A percentile compares a stretch with the other conserved stretches of the same genome.
Conservation (phyloP, 345 rosid genomes). For the Melaleuca quinquenervia region DNA sequence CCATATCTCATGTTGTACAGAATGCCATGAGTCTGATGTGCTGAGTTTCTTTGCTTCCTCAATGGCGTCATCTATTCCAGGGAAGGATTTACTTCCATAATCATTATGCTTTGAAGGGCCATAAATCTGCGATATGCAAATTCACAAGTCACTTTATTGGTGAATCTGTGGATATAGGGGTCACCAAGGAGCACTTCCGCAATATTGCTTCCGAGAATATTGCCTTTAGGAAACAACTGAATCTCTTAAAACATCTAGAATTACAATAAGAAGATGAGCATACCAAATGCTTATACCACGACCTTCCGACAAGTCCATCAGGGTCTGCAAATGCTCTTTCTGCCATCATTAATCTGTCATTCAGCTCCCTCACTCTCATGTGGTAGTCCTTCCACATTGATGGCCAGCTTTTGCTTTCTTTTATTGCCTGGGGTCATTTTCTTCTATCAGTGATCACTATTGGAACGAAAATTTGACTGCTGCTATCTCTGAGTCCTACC, state of each 20-base stretch:
- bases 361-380: slow-evolving; percentile 42
- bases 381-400: slow-evolving; percentile 19
- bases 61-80: slow-evolving; percentile 65
- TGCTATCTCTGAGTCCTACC: slow-evolving; percentile 16
- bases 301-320: slow-evolving; percentile 55
- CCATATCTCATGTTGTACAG: slow-evolving; percentile 77
- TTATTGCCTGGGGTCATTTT: slow-evolving; percentile 18
- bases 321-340: slow-evolving; percentile 66
- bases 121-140: slow-evolving; percentile 34
- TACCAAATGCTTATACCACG: slow-evolving; percentile 82
- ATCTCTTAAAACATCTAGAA: not conserved
- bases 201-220: not conserved
- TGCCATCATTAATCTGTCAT: slow-evolving; percentile 74
- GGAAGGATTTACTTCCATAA: slow-evolving; percentile 68
- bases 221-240: not conserved
- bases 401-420: slow-evolving; percentile 23
- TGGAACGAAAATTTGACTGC: not conserved
- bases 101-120: slow-evolving; percentile 65
- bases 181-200: not conserved
- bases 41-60: slow-evolving; percentile 40
- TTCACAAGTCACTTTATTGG: not conserved
- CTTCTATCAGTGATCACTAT: not conserved
- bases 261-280: not conserved
- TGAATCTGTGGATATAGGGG: not conserved
- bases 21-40: slow-evolving; percentile 45